Evolutionary conservation across 768 basidiomycete species (phyloP), one percentile per base, ranked within the genome.

Genomic region (Phlebiopsis flavidoalba): DNA sequence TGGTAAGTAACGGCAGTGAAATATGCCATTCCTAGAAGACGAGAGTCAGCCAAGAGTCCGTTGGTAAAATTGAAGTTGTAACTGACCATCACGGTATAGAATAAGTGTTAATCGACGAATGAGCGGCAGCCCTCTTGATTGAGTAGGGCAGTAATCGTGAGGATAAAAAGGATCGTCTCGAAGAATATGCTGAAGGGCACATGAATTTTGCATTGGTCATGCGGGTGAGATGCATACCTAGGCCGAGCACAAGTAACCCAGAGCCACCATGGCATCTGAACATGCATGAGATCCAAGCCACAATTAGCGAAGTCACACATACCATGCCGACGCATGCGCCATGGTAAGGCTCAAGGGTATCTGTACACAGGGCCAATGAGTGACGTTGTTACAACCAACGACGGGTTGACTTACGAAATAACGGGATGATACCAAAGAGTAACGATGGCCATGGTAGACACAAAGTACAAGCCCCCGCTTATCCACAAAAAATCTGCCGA

Each of bases 231-330:
- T 12, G 26, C 54, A 19, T 12, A 67, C 69, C 61, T 71, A 49
- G 70, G 70, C 52, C n/a, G n/a, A 71, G 65, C 70, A n/a, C 70
- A 71, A 17, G 67, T 62, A 26, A 62, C 26, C 70, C 70, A 71
- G 22, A 71, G 61, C 50, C 64, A 69, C 22, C 54, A 54, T 5
- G 70, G 70, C 24, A 64, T 68, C 69, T 70, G 57, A n/a, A 19
- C 19, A 0, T 26, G 1, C 3, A n/a, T 37, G 17, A 43, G 55
- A 24, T 8, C 19, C 26, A 6, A 6, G 2, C 26, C 26, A 31
- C 26, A 6, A 31, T 31, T 3, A 31, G 26, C 26, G 26, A 31
- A 31, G 26, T 31, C 7, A 53, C 17, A 63, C 66, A 36, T 60
- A 69, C 68, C 15, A 57, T 63, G n/a, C 66, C 65, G 8, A 71